phyloP scores from a whole-genome alignment of 106 monocot genomes.

The Alisma plantagoaquatica region DNA sequence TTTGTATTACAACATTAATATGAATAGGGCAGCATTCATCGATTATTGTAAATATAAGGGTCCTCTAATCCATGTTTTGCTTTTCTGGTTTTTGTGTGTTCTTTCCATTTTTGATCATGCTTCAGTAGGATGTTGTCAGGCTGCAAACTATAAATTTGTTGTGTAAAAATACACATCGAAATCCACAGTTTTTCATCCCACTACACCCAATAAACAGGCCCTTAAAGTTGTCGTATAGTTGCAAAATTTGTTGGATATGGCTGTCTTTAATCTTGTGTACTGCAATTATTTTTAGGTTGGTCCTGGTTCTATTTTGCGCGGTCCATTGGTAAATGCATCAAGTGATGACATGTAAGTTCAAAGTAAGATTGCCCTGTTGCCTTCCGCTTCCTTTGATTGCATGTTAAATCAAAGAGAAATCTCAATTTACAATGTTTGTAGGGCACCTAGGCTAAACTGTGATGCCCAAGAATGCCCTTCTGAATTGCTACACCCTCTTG shows the following conservation, averaged over 20 bases:
- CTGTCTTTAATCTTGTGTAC: background rate
- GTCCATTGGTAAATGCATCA: slow-evolving; percentile 65
- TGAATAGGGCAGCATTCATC: too few species aligned
- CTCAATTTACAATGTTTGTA: slow-evolving; percentile 14
- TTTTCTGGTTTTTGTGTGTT: too few species aligned
- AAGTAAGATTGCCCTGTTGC: slow-evolving; percentile 3
- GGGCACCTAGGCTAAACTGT: slow-evolving; percentile 85
- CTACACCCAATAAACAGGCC: background rate
- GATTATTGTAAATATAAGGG: background rate
- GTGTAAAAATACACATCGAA: background rate
- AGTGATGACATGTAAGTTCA: slow-evolving; percentile 69
- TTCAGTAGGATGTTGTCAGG: too few species aligned
- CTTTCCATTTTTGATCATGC: too few species aligned
- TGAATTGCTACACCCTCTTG: slow-evolving; percentile 89
- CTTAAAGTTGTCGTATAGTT: too few species aligned
- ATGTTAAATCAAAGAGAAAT: background rate
- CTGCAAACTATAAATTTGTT: too few species aligned
- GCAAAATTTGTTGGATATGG: too few species aligned
- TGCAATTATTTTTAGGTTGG: slow-evolving; percentile 53
- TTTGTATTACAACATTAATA: background rate
- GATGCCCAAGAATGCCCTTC: slow-evolving; percentile 59
- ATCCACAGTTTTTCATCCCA: background rate
- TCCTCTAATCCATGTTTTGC: background rate
- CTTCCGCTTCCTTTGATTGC: background rate
- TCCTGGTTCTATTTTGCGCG: slow-evolving; percentile 81